phyloP scores from a whole-genome alignment of 139 green algal species.

The Coelastrella sp. region DNA sequence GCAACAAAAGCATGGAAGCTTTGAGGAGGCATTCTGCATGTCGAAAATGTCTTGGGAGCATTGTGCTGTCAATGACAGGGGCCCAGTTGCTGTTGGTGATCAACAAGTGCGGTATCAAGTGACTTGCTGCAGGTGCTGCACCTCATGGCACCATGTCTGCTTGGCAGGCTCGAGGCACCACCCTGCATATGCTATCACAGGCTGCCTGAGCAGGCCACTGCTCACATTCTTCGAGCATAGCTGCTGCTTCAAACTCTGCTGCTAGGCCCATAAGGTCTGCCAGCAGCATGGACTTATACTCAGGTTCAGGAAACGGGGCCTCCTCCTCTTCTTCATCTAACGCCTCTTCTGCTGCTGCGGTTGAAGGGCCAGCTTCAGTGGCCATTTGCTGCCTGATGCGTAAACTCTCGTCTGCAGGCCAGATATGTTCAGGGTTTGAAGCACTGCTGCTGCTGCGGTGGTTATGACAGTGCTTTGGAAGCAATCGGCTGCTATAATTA shows the following conservation, averaged over 20 bases:
- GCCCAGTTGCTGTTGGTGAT: too few relatives aligned
- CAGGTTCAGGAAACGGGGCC: slow-evolving; percentile 52
- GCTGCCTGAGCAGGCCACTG: neutral
- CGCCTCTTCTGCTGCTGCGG: neutral
- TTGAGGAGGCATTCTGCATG: too few relatives aligned
- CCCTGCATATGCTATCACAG: too few relatives aligned
- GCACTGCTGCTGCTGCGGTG: neutral
- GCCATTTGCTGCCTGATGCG: neutral
- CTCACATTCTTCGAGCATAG: slow-evolving; percentile 48
- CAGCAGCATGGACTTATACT: slow-evolving; percentile 53
- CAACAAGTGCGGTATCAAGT: too few relatives aligned
- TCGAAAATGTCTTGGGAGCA: neutral
- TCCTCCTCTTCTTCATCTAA: slow-evolving; percentile 13
- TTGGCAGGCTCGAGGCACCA: too few relatives aligned
- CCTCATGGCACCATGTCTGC: too few relatives aligned
- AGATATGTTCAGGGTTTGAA: neutral
- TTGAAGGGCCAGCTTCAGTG: neutral
- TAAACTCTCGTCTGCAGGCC: neutral
- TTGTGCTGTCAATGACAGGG: neutral
- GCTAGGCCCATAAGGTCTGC: slow-evolving; percentile 67
- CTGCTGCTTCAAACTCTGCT: slow-evolving; percentile 58
- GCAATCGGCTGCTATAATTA: too few relatives aligned
- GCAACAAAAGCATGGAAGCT: neutral
- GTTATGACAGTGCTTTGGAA: neutral
- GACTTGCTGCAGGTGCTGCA: too few relatives aligned